phyloP scores from a whole-genome alignment of 352 stramenopile genomes.

The Pythium vanterpoolii region DNA sequence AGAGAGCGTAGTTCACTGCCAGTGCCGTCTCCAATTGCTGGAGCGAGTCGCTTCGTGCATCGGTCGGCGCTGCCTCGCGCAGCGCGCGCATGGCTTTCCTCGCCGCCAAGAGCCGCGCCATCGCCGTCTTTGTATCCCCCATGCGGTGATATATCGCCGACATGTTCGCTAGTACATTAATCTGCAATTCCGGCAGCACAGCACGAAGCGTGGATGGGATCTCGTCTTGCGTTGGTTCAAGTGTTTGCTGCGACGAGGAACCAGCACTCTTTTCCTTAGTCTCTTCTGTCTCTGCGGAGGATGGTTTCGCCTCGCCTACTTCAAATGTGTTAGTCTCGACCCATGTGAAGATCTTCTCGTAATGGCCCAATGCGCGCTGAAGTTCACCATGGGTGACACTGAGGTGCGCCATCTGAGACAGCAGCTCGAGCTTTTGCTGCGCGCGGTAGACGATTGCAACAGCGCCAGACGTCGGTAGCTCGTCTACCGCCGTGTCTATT shows the following conservation, averaged over 20 bases:
- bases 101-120: conserved; percentile 35
- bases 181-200: conserved; percentile 24
- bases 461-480: background rate
- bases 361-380: conserved; percentile 31
- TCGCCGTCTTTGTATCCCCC: conserved; percentile 30
- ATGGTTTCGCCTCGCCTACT: background rate
- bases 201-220: conserved; percentile 18
- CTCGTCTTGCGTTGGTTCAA: background rate
- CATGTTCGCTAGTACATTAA: conserved; percentile 40
- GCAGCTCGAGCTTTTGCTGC: conserved; percentile 21
- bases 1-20: conserved; percentile 41
- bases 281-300: background rate
- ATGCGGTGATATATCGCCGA: conserved; percentile 31
- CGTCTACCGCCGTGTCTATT: background rate
- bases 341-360: conserved; percentile 19
- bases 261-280: too few species aligned
- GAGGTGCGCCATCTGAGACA: conserved; percentile 36
- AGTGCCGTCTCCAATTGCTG: conserved; percentile 27
- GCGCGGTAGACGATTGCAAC: background rate
- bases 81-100: conserved; percentile 26
- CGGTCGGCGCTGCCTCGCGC: background rate
- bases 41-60: background rate
- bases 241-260: too few species aligned
- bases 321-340: background rate
- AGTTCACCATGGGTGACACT: conserved; percentile 34